Base-by-base conservation (phyloP, 257 asterid genomes). In the Oldenlandia corymbosa region DNA sequence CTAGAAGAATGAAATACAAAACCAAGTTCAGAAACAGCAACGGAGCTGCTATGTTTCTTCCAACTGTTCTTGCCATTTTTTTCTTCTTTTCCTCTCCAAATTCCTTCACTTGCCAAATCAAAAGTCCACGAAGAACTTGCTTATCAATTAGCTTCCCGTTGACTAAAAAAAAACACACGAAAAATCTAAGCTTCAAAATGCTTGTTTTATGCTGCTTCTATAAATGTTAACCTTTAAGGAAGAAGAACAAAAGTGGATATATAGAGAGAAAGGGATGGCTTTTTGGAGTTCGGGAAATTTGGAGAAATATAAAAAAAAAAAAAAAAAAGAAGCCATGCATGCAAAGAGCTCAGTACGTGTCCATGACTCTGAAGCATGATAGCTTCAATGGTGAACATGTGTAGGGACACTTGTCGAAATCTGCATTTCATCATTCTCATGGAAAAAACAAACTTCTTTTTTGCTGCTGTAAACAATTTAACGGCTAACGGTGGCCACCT, bases 31-130 rank as follows among this genome's bases (percentile, higher is more conserved):
- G 73, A 55, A 86, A 83, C 79, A 86, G 77, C 79, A 91, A 75
- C 11, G 96, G 98, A 27, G 86, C 94, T 60, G 94, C 95, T 69
- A 91, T 16, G 32, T 14, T 83, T 57, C 92, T 79, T n/a, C 87
- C 95, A 24, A 84, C 91, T 1, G 95, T 65, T 49, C 87, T 79
- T 1, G 95, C 92, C 96, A 88, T 91, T 10, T 1, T 21, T 32
- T 49, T 49, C 36, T 52, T 27, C 24, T 63, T 52, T 24, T 4
- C 24, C 21, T 13, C 57, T 42, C 48, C n/a, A 37, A 27, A 13
- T 34, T 3, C 4, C 9, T 34, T 9, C 39, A 34, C 39, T 9
- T 34, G n/a, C n/a, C n/a, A n/a, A n/a, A n/a, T n/a, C n/a, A n/a
- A n/a, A n/a, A n/a, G n/a, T n/a, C n/a, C n/a, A n/a, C n/a, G n/a